These are phyloP conservation scores for Exserohilum rostratum DNA, from an alignment of 2,329 filamentous ascomycete genomes.

Conservation along the genomic window DNA sequence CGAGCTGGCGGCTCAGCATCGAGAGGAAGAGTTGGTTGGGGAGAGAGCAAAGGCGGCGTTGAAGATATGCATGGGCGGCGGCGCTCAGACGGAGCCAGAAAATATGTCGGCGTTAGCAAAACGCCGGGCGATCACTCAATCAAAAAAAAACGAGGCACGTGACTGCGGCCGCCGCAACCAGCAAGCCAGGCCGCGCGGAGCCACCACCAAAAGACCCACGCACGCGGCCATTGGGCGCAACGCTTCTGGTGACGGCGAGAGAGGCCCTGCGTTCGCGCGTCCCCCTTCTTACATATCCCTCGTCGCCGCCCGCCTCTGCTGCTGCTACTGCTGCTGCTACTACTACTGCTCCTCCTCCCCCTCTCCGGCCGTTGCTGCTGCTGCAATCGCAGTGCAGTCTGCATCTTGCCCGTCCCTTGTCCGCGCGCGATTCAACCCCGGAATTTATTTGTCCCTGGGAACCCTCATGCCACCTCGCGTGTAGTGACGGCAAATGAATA, in stretches of 20 bases:
- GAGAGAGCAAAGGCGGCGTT: not conserved
- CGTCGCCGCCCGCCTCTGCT: not conserved
- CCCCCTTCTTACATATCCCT: not conserved
- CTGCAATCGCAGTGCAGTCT: too few species aligned
- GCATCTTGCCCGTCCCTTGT: too few species aligned
- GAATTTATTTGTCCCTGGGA: not conserved
- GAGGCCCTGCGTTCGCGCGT: not conserved
- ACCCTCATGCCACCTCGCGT: conserved; percentile 3
- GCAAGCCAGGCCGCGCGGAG: not conserved
- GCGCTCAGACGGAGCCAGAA: conserved; percentile 10
- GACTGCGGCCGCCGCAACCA: conserved; percentile 1
- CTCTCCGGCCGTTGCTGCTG: too few species aligned
- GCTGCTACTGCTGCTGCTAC: too few species aligned
- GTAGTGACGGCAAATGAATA: conserved; percentile 15
- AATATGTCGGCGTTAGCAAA: conserved; percentile 18
- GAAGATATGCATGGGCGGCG: conserved; percentile 10
- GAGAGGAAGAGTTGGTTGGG: conserved; percentile 4
- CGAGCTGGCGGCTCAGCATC: conserved; percentile 39
- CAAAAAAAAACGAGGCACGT: conserved; percentile 9
- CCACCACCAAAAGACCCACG: not conserved
- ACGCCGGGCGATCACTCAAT: conserved; percentile 4
- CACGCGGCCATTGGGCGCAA: not conserved
- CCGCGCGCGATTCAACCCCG: not conserved
- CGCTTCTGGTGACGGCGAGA: not conserved
- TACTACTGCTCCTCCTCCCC: too few species aligned